Base-by-base conservation (phyloP, 2,329 filamentous ascomycete species). In the Microcera coccophila region DNA sequence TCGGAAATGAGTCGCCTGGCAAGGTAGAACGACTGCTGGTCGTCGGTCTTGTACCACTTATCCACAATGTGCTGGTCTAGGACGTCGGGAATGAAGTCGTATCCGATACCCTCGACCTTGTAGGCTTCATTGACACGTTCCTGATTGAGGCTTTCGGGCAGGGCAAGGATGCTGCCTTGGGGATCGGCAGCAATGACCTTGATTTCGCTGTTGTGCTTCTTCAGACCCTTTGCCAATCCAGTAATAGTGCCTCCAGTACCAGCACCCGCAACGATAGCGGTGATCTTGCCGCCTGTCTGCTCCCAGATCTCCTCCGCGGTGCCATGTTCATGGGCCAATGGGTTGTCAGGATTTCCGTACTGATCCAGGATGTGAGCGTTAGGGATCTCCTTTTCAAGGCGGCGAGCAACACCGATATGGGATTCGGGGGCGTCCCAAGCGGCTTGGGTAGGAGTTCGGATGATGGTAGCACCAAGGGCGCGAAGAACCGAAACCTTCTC, bases 101-200 rank as follows among this genome's bases (percentile, higher is more conserved):
- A 98, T 16, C 93, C 93, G 59, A 98, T 98, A 33, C 93, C 93
- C 71, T 98, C 93, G 1, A 98, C 93, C 72, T 98, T 97, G 74
- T 98, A 98, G 1, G 84, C 75, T 65, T 89, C 82, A 61, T 96
- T 91, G 47, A 79, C 78, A 62, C 84, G 80, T 51, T 87, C 84
- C 36, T 87, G 74, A 66, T 98, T 98, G 54, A 98, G 72, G 5
- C 67, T 59, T 53, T 85, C 81, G 2, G 93, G 93, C 22, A 95
- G 61, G 9, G 93, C 93, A 37, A 98, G 76, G 54, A 97, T 90
- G 45, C 89, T 95, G 39, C 93, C 93, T 38, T 90, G 80, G 0
- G 93, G 93, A 66, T 98, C 93, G 4, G 91, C 93, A 3, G 89
- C 90, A 41, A 98, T 81, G 48, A 97, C 81, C 72, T 93, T 93